Evolutionary conservation across 176 grass and related monocot genomes (phyloP), one percentile per base, ranked within the genome.

Genomic region (Ananas comosus): DNA sequence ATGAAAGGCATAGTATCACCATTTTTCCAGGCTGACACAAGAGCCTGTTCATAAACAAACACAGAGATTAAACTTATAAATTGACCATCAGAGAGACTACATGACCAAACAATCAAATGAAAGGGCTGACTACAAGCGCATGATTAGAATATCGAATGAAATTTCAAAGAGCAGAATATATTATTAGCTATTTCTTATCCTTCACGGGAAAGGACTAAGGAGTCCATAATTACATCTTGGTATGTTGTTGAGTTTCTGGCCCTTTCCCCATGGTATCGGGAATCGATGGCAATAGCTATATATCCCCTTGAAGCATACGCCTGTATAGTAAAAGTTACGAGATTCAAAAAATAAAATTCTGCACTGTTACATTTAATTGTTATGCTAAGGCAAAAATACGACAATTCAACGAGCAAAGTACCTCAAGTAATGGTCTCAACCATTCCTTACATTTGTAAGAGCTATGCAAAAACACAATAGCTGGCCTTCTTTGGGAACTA

Each of bases 391-490:
- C 6, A 21, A 18, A 59, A 59, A 18, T 59, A 14, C 19, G 16
- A 59, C 54, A 74, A 16, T 50, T 75, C 0, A 25, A 16, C 66
- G 19, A 17, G 54, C 49, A 68, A 66, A 16, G 73, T 79, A 97
- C 93, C 89, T 92, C 89, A 50, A 97, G 89, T 68, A 97, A 72
- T 10, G 86, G 93, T 1, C 74, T 83, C 74, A 92, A 16, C 93
- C 93, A 97, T 79, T 97, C 93, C 70, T 97, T 97, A 77, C 89
- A 90, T 78, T 92, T 84, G 80, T 97, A 97, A 24, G 89, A 92
- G 86, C 89, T 92, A 83, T 92, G 93, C 65, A 97, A 71, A 59
- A 97, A 63, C 51, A 97, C 93, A 67, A 90, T 77, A 71, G 71
- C 84, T 77, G 93, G 93, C 17, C 79, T 97, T 71, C 74, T 87